Conservation (phyloP, 805 yeast genomes). For the Wickerhamomyces ciferrii region DNA sequence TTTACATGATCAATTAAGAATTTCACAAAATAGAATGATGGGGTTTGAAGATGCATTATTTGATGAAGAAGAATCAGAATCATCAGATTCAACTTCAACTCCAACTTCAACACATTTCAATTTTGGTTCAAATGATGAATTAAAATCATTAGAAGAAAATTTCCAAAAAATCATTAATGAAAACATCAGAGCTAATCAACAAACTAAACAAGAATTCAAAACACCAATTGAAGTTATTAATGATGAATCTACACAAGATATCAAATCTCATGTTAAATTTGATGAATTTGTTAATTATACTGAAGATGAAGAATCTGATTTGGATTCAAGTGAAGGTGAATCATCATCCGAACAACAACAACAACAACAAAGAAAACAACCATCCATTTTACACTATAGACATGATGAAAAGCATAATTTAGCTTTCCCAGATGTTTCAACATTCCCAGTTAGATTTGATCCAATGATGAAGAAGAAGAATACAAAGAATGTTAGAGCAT, state of each 20-base stretch:
- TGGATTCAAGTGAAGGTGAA: slow-evolving; percentile 2
- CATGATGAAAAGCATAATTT: slow-evolving; percentile 23
- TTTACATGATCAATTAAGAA: neutral
- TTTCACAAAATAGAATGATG: neutral
- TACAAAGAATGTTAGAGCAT: slow-evolving; percentile 15
- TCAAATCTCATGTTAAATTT: slow-evolving; percentile 1
- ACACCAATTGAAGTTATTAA: slow-evolving; percentile 1
- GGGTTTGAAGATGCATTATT: slow-evolving; percentile 6
- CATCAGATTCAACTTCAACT: slow-evolving; percentile 11
- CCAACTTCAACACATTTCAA: slow-evolving; percentile 5
- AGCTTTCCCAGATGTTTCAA: slow-evolving; percentile 23
- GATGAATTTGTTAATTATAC: slow-evolving; percentile 17
- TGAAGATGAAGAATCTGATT: slow-evolving; percentile 11
- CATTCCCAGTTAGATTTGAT: slow-evolving; percentile 23
- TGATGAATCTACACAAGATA: neutral
- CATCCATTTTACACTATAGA: slow-evolving; percentile 17
- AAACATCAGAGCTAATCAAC: slow-evolving; percentile 7
- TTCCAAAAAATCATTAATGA: slow-evolving; percentile 22
- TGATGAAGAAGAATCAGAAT: slow-evolving; percentile 14
- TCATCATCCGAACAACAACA: slow-evolving; percentile 1
- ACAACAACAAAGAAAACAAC: neutral
- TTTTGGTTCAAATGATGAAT: slow-evolving; percentile 9
- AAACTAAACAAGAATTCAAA: slow-evolving; percentile 2
- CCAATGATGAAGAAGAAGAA: slow-evolving; percentile 8
- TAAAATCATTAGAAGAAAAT: slow-evolving; percentile 22